These are phyloP conservation scores for Acanthamoeba castellanii DNA, from an alignment of 208 protist genomes.

Conservation along the genomic window DNA sequence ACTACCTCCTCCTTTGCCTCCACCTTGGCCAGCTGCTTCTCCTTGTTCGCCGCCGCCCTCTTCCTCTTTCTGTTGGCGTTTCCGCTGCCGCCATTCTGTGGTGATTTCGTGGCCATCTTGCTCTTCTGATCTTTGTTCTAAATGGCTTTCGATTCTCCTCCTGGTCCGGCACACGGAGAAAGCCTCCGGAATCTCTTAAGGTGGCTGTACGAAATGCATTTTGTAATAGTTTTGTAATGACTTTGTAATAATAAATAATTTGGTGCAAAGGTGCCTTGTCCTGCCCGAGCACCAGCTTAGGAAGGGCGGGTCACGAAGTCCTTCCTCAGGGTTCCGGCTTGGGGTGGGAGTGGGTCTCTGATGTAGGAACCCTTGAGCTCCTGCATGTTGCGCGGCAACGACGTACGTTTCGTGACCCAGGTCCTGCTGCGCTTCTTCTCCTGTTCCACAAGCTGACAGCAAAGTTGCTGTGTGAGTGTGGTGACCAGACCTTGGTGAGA, in stretches of 20 bases:
- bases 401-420: constrained; percentile 4
- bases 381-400: constrained; percentile 20
- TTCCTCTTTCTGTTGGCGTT: constrained; percentile 43
- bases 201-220: neutral
- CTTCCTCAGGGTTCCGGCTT: too few relatives aligned
- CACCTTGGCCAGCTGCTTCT: neutral
- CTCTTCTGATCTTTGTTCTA: neutral
- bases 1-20: neutral
- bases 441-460: neutral
- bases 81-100: neutral
- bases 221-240: neutral
- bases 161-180: neutral
- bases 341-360: neutral
- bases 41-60: neutral
- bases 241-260: neutral
- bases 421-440: constrained; percentile 33
- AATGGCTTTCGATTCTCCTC: neutral
- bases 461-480: neutral
- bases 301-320: too few relatives aligned
- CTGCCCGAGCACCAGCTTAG: too few relatives aligned
- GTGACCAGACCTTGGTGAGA: too few relatives aligned
- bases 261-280: neutral
- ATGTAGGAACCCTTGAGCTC: constrained; percentile 35
- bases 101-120: neutral
- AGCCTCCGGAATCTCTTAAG: neutral